Evolutionary conservation across 768 basidiomycete genomes (phyloP), one percentile per base, ranked within the genome.

Genomic region (Lactarius tabidus): DNA sequence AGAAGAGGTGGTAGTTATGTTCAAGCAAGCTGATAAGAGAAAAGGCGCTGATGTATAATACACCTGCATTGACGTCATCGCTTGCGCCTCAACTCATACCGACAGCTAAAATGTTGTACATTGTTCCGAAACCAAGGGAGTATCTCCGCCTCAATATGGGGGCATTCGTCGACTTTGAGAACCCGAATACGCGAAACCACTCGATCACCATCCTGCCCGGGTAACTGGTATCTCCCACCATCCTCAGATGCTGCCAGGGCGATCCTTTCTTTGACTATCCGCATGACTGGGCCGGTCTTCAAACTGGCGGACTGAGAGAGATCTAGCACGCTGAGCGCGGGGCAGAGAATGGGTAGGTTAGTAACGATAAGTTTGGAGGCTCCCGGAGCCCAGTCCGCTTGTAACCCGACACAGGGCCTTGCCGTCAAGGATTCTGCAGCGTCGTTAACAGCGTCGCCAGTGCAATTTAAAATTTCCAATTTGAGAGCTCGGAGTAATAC

Each of bases 41-140:
- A 10, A 45, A n/a, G 18, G 23, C 43, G 9, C 43, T 20, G 43
- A 45, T 45, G 12, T 45, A 45, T 23, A 23, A 23, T 45, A 45
- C 43, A 23, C n/a, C 1, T 20, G 20, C 28, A 15, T 48, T 65
- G 64, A 60, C 64, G 64, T 65, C 64, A 65, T 60, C 41, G 23
- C 54, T 61, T 31, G 20, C 60, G 41, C 45, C 51, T 60, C 36
- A 41, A 10, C 31, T 48, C n/a, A 26, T 65, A 70, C 29, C 51
- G 59, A 63, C 67, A 68, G 41, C 67, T 65, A 29, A 70, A 65
- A 31, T 33, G 54, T 17, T 63, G 61, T 2, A 70, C 62, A 6
- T 43, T 56, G 33, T 41, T 59, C 35, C 67, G 69, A 48, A 70
- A 62, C 69, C 67, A 68, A 20, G 69, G 69, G 6, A 68, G 58